These are phyloP conservation scores for Candida morakotiae DNA, from an alignment of 805 yeast genomes.

Conservation along the genomic window DNA sequence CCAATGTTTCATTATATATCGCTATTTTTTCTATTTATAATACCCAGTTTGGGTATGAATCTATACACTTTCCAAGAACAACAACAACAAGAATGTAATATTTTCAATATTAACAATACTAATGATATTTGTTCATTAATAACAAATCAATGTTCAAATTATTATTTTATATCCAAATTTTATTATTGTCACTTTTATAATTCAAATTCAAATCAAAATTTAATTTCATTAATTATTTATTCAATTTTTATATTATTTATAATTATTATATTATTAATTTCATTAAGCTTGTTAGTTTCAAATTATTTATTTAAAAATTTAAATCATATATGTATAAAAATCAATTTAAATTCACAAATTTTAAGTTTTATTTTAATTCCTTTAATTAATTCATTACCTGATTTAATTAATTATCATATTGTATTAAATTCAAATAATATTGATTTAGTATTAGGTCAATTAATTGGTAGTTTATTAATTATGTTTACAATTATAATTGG, in stretches of 20 bases:
- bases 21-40: not conserved
- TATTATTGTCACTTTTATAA: slow-evolving; percentile 26
- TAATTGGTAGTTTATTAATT: slow-evolving; percentile 31
- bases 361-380: slow-evolving; percentile 34
- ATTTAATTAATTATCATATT: slow-evolving; percentile 31
- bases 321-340: slow-evolving; percentile 19
- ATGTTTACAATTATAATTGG: slow-evolving; percentile 34
- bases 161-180: slow-evolving; percentile 23
- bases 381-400: slow-evolving; percentile 34
- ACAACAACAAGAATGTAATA: slow-evolving; percentile 1
- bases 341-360: slow-evolving; percentile 24
- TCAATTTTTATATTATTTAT: slow-evolving; percentile 14
- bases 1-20: not conserved
- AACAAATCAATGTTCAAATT: slow-evolving; percentile 15
- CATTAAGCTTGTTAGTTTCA: slow-evolving; percentile 31
- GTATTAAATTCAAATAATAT: slow-evolving; percentile 23
- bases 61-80: not conserved
- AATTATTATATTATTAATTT: slow-evolving; percentile 18
- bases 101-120: not conserved
- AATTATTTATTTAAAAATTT: slow-evolving; percentile 29
- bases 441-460: slow-evolving; percentile 35
- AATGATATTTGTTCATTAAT: slow-evolving; percentile 15
- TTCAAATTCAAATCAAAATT: slow-evolving; percentile 10
- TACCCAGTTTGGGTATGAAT: not conserved
- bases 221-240: slow-evolving; percentile 6